Conservation (phyloP, 2,329 filamentous ascomycete species). For the Daldinia eschscholtzii region DNA sequence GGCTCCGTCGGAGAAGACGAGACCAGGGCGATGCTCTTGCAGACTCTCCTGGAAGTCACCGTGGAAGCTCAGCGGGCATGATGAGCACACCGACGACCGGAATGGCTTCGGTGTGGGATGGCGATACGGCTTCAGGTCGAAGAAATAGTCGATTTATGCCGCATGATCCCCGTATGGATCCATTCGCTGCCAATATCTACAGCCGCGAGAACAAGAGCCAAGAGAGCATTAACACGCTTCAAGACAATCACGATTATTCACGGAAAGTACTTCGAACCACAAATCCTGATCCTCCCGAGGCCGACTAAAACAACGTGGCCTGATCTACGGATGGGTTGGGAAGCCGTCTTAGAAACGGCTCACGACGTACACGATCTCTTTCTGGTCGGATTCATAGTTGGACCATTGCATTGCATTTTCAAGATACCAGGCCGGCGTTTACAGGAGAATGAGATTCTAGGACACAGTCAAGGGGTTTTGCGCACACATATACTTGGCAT, state of each 20-base stretch:
- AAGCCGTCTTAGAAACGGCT: constrained; percentile 38
- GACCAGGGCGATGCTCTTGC: constrained; percentile 59
- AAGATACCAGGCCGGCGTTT: constrained; percentile 63
- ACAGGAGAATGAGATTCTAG: constrained; percentile 44
- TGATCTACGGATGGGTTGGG: constrained; percentile 14
- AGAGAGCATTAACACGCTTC: constrained; percentile 73
- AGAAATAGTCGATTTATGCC: constrained; percentile 68
- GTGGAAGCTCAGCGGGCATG: constrained; percentile 65
- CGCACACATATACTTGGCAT: constrained; percentile 43
- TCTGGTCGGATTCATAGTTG: constrained; percentile 46
- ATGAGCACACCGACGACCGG: constrained; percentile 60
- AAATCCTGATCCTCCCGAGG: constrained; percentile 68
- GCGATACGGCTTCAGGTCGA: constrained; percentile 58
- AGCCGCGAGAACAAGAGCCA: constrained; percentile 68
- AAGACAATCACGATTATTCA: constrained; percentile 75
- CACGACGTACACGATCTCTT: constrained; percentile 53
- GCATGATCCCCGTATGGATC: constrained; percentile 73
- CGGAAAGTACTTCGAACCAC: constrained; percentile 71
- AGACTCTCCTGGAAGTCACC: constrained; percentile 60
- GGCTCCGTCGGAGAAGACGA: constrained; percentile 61
- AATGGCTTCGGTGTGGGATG: constrained; percentile 58
- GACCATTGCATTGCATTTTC: constrained; percentile 57
- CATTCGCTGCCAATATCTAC: constrained; percentile 70
- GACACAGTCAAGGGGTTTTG: constrained; percentile 42
- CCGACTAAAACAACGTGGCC: constrained; percentile 42